A percentile compares a stretch with the other conserved stretches of the same genome.
phyloP scores from a whole-genome alignment of 129 eudicot species.

The Tagetes patula region DNA sequence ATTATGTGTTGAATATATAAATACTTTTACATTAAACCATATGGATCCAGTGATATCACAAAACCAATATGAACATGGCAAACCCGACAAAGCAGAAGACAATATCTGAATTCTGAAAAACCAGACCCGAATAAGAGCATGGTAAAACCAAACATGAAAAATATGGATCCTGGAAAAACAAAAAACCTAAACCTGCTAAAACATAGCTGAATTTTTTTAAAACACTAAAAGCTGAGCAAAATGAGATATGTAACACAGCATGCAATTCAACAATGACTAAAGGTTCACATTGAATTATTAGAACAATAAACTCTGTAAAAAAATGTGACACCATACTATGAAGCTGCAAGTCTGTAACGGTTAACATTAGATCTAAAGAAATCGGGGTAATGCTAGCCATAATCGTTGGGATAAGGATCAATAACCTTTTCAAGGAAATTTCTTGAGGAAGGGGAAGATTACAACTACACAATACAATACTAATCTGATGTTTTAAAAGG shows the following conservation, averaged over 20 bases:
- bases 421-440: neutral
- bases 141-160: too few relatives aligned
- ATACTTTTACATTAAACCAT: too few relatives aligned
- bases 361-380: conserved; percentile 34
- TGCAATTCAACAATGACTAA: neutral
- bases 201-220: neutral
- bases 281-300: neutral
- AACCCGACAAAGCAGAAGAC: too few relatives aligned
- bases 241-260: neutral
- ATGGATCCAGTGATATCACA: too few relatives aligned
- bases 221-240: too few relatives aligned
- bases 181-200: too few relatives aligned
- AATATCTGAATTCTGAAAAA: too few relatives aligned
- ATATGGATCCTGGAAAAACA: too few relatives aligned
- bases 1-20: too few relatives aligned
- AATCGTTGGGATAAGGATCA: conserved; percentile 17
- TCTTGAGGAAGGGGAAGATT: conserved; percentile 7
- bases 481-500: conserved; percentile 26
- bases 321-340: neutral
- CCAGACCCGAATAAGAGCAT: too few relatives aligned
- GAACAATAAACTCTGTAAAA: conserved; percentile 3
- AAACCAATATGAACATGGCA: too few relatives aligned
- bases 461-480: conserved; percentile 15
- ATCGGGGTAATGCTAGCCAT: conserved; percentile 29
- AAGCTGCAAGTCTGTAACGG: neutral